Evolutionary conservation across 148 eudicot species (phyloP), one percentile per base, ranked within the genome.

Genomic region (Amaranthus cruentus): DNA sequence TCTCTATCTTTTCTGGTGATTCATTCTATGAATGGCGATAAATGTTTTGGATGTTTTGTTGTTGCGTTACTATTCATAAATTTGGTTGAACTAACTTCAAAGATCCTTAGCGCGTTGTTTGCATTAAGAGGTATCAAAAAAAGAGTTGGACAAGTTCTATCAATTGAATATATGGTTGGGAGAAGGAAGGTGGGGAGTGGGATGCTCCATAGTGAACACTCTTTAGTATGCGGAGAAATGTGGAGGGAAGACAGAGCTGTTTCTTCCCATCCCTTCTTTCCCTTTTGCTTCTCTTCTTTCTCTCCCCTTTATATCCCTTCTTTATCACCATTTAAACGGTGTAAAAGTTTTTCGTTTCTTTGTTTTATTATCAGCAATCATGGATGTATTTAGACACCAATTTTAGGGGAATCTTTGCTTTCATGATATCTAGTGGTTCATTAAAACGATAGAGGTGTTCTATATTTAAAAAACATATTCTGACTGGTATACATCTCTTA

Each of bases 401-500:
- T 14, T 47, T 44, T 44, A 44, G 18, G n/a, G 15, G 54, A 66
- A 47, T 47, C 52, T 28, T 47, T 46, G 38, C 52, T 13, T 62
- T 42, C 47, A 7, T 47, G 53, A 6, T 8, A 54, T 55, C 28
- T 54, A 1, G 11, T 53, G 44, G 50, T 21, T 62, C 43, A 4
- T 9, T 6, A 7, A 66, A 64, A 46, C 9, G 51, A 46, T 3
- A 54, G 38, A 54, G 10, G 6, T 5, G 6, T 5, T 66, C 14
- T 81, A 38, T 69, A 47, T 49, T 59, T 28, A 28, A 28, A 28
- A 43, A 11, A 38, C 4, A 9, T 58, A 64, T 67, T 47, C 73
- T 72, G 46, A 80, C 75, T 75, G 44, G 46, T 46, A 6, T 42
- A 42, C 6, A 53, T 15, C 53, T 13, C 54, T 11, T 54, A 62